phyloP scores from a whole-genome alignment of 2,329 filamentous ascomycete species.

The Teratosphaeria gauchensis region DNA sequence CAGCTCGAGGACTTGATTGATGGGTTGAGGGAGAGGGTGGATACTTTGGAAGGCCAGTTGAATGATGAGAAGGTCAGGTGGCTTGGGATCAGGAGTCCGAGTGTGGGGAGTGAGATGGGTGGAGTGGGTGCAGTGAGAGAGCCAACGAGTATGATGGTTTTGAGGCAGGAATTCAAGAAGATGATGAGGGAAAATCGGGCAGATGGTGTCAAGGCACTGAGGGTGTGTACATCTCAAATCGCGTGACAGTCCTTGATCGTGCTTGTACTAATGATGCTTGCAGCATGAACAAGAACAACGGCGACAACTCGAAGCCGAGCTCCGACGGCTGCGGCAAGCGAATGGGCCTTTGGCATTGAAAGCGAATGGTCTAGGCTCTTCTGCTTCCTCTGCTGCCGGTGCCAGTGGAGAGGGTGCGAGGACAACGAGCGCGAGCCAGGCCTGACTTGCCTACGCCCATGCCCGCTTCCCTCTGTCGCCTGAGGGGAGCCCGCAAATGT shows the following conservation, averaged over 20 bases:
- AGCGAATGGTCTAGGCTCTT: not conserved
- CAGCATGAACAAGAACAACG: slow-evolving; percentile 65
- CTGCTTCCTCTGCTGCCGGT: not conserved
- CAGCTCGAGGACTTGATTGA: slow-evolving; percentile 55
- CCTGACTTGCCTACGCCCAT: not conserved
- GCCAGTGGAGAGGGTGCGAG: not conserved
- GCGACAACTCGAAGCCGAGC: slow-evolving; percentile 53
- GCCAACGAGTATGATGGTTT: slow-evolving; percentile 56
- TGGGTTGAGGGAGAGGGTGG: slow-evolving; percentile 52
- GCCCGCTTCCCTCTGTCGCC: not conserved
- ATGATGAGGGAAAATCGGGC: slow-evolving; percentile 66
- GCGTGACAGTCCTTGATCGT: not conserved
- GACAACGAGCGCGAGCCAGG: not conserved
- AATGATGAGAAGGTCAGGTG: slow-evolving; percentile 58
- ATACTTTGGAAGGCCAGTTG: slow-evolving; percentile 53
- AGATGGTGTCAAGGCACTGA: slow-evolving; percentile 55
- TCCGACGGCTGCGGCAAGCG: slow-evolving; percentile 43
- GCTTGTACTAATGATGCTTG: slow-evolving; percentile 17
- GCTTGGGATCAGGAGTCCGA: slow-evolving; percentile 51
- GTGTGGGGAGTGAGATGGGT: slow-evolving; percentile 5
- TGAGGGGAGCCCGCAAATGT: not conserved
- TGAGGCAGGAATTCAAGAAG: slow-evolving; percentile 69
- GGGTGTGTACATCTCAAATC: slow-evolving; percentile 41
- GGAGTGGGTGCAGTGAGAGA: slow-evolving; percentile 31
- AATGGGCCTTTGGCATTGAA: slow-evolving; percentile 3